These are phyloP conservation scores for Pyrenophora teres DNA, from an alignment of 2,329 filamentous ascomycete genomes.

Conservation along the genomic window DNA sequence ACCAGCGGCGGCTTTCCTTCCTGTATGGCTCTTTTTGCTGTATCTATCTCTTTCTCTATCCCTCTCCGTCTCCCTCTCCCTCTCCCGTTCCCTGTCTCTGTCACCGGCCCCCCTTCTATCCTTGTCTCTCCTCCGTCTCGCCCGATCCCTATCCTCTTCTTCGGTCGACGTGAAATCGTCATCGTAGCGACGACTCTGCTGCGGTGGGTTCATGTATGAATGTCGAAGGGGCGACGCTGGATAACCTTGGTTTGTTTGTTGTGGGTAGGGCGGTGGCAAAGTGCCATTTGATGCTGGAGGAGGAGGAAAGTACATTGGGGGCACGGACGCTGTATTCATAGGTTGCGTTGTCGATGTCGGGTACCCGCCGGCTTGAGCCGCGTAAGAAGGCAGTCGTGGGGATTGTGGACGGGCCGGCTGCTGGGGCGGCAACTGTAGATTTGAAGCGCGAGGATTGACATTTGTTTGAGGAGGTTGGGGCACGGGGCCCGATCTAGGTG, in stretches of 20 bases:
- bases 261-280: background rate
- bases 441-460: slow-evolving; percentile 18
- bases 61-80: slow-evolving; percentile 6
- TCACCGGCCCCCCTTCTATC: background rate
- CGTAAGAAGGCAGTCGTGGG: slow-evolving; percentile 13
- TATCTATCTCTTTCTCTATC: slow-evolving; percentile 7
- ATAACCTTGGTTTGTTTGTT: background rate
- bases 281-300: background rate
- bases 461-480: slow-evolving; percentile 16
- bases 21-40: slow-evolving; percentile 28
- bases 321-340: slow-evolving; percentile 4
- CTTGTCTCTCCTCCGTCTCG: slow-evolving; percentile 15
- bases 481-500: slow-evolving; percentile 23
- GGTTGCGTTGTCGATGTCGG: background rate
- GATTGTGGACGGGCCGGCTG: slow-evolving; percentile 10
- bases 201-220: slow-evolving; percentile 8
- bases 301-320: background rate
- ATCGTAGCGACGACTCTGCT: slow-evolving; percentile 16
- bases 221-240: slow-evolving; percentile 23
- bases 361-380: slow-evolving; percentile 3
- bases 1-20: slow-evolving; percentile 37
- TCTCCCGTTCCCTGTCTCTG: slow-evolving; percentile 20
- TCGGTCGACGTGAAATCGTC: slow-evolving; percentile 25
- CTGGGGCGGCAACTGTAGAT: slow-evolving; percentile 19
- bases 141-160: slow-evolving; percentile 30